Evolutionary conservation across 352 stramenopile genomes (phyloP).

Genomic region (Phytophthora nicotianae): DNA sequence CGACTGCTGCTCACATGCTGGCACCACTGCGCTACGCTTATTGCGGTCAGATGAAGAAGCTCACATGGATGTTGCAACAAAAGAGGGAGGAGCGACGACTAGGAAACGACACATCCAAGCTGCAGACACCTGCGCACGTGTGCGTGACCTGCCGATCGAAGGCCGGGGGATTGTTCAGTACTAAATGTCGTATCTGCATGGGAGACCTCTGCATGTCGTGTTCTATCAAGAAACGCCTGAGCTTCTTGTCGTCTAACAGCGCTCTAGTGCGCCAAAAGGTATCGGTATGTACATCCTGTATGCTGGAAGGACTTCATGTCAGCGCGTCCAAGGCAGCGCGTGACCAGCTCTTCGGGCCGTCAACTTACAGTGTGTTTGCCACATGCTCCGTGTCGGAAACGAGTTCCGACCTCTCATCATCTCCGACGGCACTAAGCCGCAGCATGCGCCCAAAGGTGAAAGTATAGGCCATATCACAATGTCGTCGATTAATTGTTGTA

Average conservation of each 20-base stretch:
- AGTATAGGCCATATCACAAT: constrained; percentile 7
- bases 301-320: constrained; percentile 31
- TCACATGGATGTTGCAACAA: constrained; percentile 42
- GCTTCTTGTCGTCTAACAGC: constrained; percentile 28
- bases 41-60: constrained; percentile 51
- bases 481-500: too few relatives aligned
- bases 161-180: constrained; percentile 23
- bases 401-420: constrained; percentile 29
- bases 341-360: constrained; percentile 28
- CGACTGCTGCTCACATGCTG: constrained; percentile 22
- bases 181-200: constrained; percentile 48
- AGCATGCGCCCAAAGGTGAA: constrained; percentile 7
- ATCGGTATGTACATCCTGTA: constrained; percentile 30
- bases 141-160: constrained; percentile 40
- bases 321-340: constrained; percentile 30
- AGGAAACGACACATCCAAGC: background rate
- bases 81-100: constrained; percentile 27
- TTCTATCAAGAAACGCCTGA: constrained; percentile 46
- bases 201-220: constrained; percentile 45
- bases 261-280: constrained; percentile 32
- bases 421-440: constrained; percentile 13
- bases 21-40: constrained; percentile 35
- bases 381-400: constrained; percentile 33
- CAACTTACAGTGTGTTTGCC: constrained; percentile 24
- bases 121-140: constrained; percentile 6